Percentiles rank a stretch among this genome's conserved stretches.
These are phyloP conservation scores for Claviceps sp. DNA, from an alignment of 2,329 filamentous ascomycete species.

Conservation along the genomic window DNA sequence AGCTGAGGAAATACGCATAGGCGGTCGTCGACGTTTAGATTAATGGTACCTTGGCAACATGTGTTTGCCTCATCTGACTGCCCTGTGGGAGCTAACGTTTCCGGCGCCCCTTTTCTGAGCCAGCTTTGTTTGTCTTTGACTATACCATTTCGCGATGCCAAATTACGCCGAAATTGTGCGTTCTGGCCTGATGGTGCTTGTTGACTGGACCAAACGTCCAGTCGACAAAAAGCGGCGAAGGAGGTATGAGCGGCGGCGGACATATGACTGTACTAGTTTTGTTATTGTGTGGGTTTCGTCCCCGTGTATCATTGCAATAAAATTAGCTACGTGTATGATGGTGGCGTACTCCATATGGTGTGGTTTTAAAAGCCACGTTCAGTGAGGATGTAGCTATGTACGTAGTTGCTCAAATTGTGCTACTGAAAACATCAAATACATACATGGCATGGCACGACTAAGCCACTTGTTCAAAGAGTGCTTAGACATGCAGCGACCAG, in stretches of 20 bases:
- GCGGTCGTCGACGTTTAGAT: neutral
- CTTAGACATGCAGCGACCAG: no score
- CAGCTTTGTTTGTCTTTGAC: neutral
- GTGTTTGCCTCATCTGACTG: no score
- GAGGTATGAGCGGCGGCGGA: neutral
- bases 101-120: neutral
- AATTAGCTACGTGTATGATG: neutral
- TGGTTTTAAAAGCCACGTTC: neutral
- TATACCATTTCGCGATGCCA: neutral
- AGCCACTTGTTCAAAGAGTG: no score
- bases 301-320: neutral
- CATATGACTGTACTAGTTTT: neutral
- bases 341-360: neutral
- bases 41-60: no score
- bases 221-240: neutral
- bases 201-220: neutral
- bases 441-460: no score
- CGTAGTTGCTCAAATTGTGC: neutral
- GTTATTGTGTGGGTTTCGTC: neutral
- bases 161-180: neutral
- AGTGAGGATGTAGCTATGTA: neutral
- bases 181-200: neutral
- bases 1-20: constrained; percentile 24
- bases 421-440: neutral
- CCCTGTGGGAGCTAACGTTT: neutral